Evolutionary conservation across 768 basidiomycete species (phyloP).

Genomic region (Bullera alba): DNA sequence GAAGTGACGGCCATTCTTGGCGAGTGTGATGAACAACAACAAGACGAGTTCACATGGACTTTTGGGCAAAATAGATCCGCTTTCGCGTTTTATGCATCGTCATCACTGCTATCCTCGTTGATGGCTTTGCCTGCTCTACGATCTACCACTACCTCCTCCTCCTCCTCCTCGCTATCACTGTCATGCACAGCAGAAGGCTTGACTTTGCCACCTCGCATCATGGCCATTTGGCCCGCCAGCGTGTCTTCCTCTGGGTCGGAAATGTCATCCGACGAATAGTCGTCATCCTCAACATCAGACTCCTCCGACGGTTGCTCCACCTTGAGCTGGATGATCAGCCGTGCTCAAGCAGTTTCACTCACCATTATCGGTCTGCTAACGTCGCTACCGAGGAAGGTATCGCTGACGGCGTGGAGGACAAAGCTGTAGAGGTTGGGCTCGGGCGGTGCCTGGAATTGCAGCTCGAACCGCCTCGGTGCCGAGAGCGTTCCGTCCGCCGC

Average conservation of each 20-base stretch:
- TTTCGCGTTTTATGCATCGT: too few relatives aligned
- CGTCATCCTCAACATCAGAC: slow-evolving; percentile 51
- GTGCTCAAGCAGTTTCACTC: slow-evolving; percentile 36
- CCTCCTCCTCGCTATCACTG: slow-evolving; percentile 51
- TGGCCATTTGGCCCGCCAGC: slow-evolving; percentile 94
- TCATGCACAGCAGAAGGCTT: slow-evolving; percentile 67
- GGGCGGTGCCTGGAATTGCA: slow-evolving; percentile 92
- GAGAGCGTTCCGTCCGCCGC: slow-evolving; percentile 11
- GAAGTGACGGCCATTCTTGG: slow-evolving; percentile 25
- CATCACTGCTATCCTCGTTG: slow-evolving; percentile 21
- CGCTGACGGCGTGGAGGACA: slow-evolving; percentile 77
- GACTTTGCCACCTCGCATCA: slow-evolving; percentile 80
- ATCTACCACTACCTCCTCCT: slow-evolving; percentile 9
- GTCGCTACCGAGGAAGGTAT: slow-evolving; percentile 82
- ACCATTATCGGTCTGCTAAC: slow-evolving; percentile 64
- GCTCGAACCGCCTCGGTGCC: slow-evolving; percentile 55
- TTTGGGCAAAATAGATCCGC: too few relatives aligned
- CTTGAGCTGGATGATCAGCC: slow-evolving; percentile 57
- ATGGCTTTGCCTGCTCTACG: slow-evolving; percentile 19
- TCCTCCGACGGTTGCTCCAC: slow-evolving; percentile 66
- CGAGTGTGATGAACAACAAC: too few relatives aligned
- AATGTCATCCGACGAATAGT: slow-evolving; percentile 75
- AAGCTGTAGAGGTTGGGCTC: slow-evolving; percentile 77
- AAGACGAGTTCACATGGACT: too few relatives aligned
- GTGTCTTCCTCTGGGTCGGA: slow-evolving; percentile 97